Base-by-base conservation (phyloP, 176 grass and related monocot genomes). In the Bonia amplexicaulis region DNA sequence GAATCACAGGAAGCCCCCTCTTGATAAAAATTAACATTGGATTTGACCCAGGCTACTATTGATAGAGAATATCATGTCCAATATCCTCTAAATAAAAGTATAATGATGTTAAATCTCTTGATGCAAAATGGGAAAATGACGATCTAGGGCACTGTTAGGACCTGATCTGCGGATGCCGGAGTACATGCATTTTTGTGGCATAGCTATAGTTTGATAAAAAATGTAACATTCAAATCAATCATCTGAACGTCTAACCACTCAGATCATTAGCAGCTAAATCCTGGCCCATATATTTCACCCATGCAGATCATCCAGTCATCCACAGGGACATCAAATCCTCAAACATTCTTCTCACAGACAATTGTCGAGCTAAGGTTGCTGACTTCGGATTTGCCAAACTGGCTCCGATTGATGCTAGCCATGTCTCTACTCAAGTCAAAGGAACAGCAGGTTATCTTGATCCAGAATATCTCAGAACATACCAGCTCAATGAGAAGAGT, bases 311-410 rank as follows among this genome's bases (percentile, higher is more conserved):
- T 49, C 95, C 95, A 42, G 86, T 97, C 69, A 97, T 97, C 81
- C 95, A 97, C 64, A 88, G 92, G 77, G 95, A 97, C 64, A 94
- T 97, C 63, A 97, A 97, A 91, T 97, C 95, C 48, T 94, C 95
- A 0, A 97, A 97, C 81, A 97, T 97, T 71, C 92, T 97, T 53
- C 73, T 97, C 52, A 86, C 79, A 5, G 86, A 85, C 65, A 94
- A 87, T 76, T 77, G 26, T 13, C 90, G 92, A 60, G 92, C 92
- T 16, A 94, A 94, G 89, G 89, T 94, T 20, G 87, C 89, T 26
- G 89, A 94, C 73, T 94, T 94, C 64, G 92, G 92, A 71, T 94
- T 94, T 22, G 92, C 89, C 40, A 94, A 89, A 69, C 83, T 89
- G 35, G 87, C 86, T 61, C 92, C 89, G 12, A 89, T 49, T 41